Percentiles rank a stretch among this genome's conserved stretches.
phyloP scores from a whole-genome alignment of 225 moss, liverwort and hornwort species.

The Thuidium tamariscinum region DNA sequence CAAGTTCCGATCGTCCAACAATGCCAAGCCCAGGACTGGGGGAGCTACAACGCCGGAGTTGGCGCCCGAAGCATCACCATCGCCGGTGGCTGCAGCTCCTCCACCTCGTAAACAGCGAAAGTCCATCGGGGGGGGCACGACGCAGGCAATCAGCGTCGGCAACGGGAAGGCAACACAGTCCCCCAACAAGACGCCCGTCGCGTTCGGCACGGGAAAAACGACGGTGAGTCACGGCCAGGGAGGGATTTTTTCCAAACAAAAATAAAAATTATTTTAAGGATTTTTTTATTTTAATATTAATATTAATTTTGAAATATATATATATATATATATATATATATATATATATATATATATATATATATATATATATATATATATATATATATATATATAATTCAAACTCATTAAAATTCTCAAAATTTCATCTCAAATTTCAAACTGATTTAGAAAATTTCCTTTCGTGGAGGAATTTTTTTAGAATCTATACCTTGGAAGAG shows the following conservation, averaged over 20 bases:
- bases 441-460: not conserved
- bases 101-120: conserved; percentile 4
- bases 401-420: not conserved
- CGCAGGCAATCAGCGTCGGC: not conserved
- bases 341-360: too few relatives aligned
- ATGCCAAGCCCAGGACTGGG: conserved; percentile 25
- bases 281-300: too few relatives aligned
- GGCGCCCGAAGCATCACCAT: conserved; percentile 1
- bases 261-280: too few relatives aligned
- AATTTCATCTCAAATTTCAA: not conserved
- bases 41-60: conserved; percentile 6
- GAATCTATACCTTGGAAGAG: fast-evolving
- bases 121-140: not conserved
- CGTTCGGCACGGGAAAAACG: not conserved
- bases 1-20: conserved; percentile 64
- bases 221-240: not conserved
- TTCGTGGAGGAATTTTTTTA: not conserved
- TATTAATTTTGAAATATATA: too few relatives aligned
- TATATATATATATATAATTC: too few relatives aligned
- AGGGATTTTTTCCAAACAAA: too few relatives aligned
- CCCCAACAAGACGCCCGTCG: not conserved
- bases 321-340: too few relatives aligned
- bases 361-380: too few relatives aligned
- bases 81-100: not conserved
- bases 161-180: conserved; percentile 5